Evolutionary conservation across 345 rosid species (phyloP).

Genomic region (Mallotus nudiflorus): DNA sequence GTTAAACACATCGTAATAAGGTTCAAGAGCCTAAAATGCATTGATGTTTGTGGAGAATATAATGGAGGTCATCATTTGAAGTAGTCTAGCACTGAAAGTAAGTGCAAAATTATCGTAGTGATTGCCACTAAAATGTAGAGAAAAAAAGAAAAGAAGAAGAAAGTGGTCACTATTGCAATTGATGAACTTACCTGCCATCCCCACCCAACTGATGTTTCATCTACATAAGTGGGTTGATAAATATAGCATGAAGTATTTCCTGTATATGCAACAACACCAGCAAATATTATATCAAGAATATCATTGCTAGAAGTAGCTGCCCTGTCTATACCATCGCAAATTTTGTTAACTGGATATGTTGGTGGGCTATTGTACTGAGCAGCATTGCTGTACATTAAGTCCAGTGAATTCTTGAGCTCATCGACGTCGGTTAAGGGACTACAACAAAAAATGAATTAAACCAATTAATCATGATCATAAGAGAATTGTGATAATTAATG

Average conservation of each 20-base stretch:
- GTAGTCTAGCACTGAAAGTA: not conserved
- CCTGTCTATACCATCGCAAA: constrained; percentile 43
- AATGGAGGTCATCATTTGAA: not conserved
- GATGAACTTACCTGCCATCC: constrained; percentile 48
- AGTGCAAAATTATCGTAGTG: not conserved
- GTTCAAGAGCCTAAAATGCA: no score
- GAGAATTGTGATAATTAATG: not conserved
- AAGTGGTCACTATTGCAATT: no score
- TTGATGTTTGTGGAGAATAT: not conserved
- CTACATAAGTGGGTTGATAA: constrained; percentile 3
- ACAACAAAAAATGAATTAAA: not conserved
- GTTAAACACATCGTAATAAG: no score
- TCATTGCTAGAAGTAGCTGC: not conserved
- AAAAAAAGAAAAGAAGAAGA: not conserved
- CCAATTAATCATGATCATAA: no score
- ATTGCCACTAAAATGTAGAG: not conserved
- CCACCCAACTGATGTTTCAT: constrained; percentile 30
- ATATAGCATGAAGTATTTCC: constrained; percentile 28
- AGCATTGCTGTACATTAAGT: constrained; percentile 12
- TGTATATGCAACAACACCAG: constrained; percentile 27
- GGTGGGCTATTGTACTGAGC: constrained; percentile 53
- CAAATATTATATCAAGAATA: constrained; percentile 25
- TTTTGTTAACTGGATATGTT: constrained; percentile 16
- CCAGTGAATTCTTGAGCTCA: constrained; percentile 37
- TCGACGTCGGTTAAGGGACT: constrained; percentile 27